Conservation (phyloP, 2,329 filamentous ascomycete genomes). For the Paracamarosporium sp. region DNA sequence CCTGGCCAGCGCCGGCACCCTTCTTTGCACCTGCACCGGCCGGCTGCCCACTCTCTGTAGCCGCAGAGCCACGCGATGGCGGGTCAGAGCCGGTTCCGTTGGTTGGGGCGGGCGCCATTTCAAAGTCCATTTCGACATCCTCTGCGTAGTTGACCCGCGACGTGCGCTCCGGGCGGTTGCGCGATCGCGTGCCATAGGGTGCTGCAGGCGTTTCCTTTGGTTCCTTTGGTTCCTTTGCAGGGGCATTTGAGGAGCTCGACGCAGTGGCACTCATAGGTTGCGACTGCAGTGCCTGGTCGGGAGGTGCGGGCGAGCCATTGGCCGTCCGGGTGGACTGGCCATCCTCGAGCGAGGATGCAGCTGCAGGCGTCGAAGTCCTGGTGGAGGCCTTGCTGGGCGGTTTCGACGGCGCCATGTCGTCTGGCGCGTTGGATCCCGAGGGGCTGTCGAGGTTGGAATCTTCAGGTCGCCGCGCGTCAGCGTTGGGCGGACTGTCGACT, state of each 20-base stretch:
- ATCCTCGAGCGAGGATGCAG: constrained; percentile 30
- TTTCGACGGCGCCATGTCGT: constrained; percentile 37
- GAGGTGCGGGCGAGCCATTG: constrained; percentile 33
- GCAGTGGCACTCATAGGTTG: constrained; percentile 35
- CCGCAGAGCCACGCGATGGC: constrained; percentile 43
- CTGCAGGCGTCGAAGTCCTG: constrained; percentile 41
- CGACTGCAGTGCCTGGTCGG: constrained; percentile 36
- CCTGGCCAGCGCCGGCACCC: constrained; percentile 47
- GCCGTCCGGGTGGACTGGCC: constrained; percentile 29
- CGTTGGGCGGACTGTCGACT: constrained; percentile 36
- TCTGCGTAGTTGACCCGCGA: constrained; percentile 94
- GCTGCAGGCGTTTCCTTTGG: constrained; percentile 54
- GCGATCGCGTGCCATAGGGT: constrained; percentile 90
- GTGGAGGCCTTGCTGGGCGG: constrained; percentile 42
- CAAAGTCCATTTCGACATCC: constrained; percentile 90
- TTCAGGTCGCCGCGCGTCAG: constrained; percentile 36
- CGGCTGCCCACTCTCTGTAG: constrained; percentile 40
- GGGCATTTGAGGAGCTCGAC: constrained; percentile 36
- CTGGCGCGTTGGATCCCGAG: constrained; percentile 27
- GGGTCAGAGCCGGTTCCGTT: constrained; percentile 60
- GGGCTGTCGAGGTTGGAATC: constrained; percentile 35
- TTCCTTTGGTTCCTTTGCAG: constrained; percentile 44
- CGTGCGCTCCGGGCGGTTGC: constrained; percentile 76
- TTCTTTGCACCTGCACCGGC: constrained; percentile 46
- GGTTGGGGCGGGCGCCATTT: constrained; percentile 66